Evolutionary conservation across 768 basidiomycete species (phyloP).

Genomic region (Lentinula lateritia): DNA sequence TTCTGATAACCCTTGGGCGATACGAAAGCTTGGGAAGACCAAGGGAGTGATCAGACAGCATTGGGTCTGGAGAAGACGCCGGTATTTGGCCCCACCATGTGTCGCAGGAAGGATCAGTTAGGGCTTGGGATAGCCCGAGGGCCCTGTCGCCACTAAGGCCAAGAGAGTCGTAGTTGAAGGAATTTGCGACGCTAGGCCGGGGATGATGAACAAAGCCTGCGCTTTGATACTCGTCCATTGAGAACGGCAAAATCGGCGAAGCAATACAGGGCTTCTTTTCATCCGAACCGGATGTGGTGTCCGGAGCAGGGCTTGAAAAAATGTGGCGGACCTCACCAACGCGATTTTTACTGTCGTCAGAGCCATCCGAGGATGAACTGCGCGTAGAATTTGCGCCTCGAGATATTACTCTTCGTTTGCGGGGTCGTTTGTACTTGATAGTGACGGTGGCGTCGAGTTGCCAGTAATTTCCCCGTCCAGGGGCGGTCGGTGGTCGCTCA

Average conservation of each 20-base stretch:
- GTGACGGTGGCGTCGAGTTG: slow-evolving; percentile 37
- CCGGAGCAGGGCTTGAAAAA: not conserved
- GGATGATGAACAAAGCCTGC: not conserved
- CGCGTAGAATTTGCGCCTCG: not conserved
- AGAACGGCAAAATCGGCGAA: not conserved
- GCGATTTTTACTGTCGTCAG: not conserved
- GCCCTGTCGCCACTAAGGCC: not conserved
- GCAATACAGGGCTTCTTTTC: not conserved
- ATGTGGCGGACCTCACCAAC: not conserved
- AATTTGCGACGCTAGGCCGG: not conserved
- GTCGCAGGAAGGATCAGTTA: not conserved
- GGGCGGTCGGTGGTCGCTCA: slow-evolving; percentile 47
- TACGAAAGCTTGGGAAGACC: not conserved
- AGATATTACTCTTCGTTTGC: slow-evolving; percentile 17
- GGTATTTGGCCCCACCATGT: not conserved
- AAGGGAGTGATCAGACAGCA: not conserved
- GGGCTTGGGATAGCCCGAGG: not conserved
- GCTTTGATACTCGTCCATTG: not conserved
- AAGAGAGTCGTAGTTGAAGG: not conserved
- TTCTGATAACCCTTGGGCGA: not conserved
- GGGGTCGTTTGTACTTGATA: slow-evolving; percentile 36
- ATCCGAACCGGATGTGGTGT: not conserved
- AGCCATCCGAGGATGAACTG: not conserved
- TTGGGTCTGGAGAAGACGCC: not conserved
- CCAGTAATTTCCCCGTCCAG: slow-evolving; percentile 53